Percentiles rank a stretch among this genome's conserved stretches.
Evolutionary conservation across 768 basidiomycete species (phyloP).

Genomic region (Trametes cubensis): DNA sequence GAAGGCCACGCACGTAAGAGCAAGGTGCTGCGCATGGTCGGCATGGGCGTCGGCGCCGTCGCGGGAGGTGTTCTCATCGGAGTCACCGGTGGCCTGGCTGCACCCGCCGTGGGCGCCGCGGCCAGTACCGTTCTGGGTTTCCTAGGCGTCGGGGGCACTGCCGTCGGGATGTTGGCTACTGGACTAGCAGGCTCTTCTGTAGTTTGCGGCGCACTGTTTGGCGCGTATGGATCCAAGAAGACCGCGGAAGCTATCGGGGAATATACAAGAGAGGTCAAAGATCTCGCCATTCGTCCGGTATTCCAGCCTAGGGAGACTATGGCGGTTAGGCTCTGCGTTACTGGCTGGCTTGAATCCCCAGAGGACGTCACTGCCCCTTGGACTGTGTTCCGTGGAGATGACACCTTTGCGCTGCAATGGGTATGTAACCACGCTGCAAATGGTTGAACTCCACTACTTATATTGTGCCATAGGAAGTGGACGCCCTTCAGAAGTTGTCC

Average conservation of each 20-base stretch:
- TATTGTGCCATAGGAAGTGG: conserved; percentile 48
- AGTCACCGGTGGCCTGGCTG: conserved; percentile 61
- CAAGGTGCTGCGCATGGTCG: conserved; percentile 46
- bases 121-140: conserved; percentile 51
- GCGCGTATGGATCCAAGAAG: conserved; percentile 54
- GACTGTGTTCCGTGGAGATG: conserved; percentile 50
- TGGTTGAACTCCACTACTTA: background rate
- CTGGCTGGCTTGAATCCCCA: conserved; percentile 52
- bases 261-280: conserved; percentile 55
- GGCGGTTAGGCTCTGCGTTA: conserved; percentile 55
- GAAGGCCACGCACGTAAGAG: conserved; percentile 46
- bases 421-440: conserved; percentile 34
- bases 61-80: conserved; percentile 59
- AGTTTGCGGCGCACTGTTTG: conserved; percentile 61
- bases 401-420: conserved; percentile 62
- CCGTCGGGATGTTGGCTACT: conserved; percentile 51
- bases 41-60: conserved; percentile 53
- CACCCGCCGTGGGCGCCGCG: conserved; percentile 59
- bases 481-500: conserved; percentile 53
- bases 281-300: conserved; percentile 55
- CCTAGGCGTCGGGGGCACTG: conserved; percentile 57
- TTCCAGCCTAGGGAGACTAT: conserved; percentile 45
- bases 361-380: conserved; percentile 56
- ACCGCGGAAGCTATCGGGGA: conserved; percentile 52
- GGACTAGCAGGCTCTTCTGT: conserved; percentile 58